Percentiles rank a stretch among this genome's conserved stretches.
Evolutionary conservation across 176 grass and related monocot species (phyloP).

Genomic region (Oryza glumipatula): DNA sequence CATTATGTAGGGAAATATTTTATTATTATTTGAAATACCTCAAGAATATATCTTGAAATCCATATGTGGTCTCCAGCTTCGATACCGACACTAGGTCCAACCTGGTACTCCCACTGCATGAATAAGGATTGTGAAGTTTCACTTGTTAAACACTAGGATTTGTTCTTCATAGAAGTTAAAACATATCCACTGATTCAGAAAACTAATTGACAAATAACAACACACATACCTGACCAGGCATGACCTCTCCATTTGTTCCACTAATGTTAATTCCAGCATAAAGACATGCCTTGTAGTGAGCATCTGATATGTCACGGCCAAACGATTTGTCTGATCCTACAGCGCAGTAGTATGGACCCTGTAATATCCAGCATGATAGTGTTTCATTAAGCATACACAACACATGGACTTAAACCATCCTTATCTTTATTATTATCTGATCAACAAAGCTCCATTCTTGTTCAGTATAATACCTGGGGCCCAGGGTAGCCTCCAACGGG

Average conservation of each 20-base stretch:
- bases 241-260: conserved; percentile 98
- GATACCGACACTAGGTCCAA: conserved; percentile 98
- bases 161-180: conserved; percentile 16
- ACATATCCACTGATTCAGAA: not conserved
- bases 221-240: conserved; percentile 88
- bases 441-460: conserved; percentile 24
- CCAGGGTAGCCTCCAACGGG: conserved; percentile 96
- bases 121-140: conserved; percentile 31
- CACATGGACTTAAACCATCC: not conserved
- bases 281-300: conserved; percentile 98
- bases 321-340: conserved; percentile 97
- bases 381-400: conserved; percentile 11
- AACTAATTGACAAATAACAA: not conserved
- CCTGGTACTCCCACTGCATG: conserved; percentile 99
- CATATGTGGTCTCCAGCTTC: conserved; percentile 96
- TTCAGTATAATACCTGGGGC: conserved; percentile 72
- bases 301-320: conserved; percentile 97
- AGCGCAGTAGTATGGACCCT: conserved; percentile 97
- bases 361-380: conserved; percentile 25
- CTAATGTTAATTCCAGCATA: conserved; percentile 98
- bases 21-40: conserved; percentile 61
- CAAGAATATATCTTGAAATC: conserved; percentile 97
- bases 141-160: conserved; percentile 29
- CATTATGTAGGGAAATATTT: not conserved
- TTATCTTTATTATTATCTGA: not conserved